Evolutionary conservation across 73 alveolate genomes (phyloP).

Genomic region (Symbiodinium pilosum): DNA sequence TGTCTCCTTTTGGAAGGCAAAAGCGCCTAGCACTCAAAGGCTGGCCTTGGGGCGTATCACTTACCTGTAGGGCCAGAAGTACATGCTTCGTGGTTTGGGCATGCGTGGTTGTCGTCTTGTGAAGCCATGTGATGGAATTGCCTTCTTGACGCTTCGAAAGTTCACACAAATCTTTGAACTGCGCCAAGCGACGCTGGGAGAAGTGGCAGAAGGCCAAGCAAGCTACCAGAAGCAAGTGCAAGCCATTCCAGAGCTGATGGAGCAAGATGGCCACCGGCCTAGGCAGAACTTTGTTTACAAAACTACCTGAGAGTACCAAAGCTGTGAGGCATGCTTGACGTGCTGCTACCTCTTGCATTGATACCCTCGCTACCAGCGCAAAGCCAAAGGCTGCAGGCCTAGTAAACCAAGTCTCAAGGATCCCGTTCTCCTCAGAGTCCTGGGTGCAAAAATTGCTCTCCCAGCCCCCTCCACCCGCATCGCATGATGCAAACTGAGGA

Average conservation of each 20-base stretch:
- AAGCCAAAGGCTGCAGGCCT: neutral
- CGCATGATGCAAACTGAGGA: no score
- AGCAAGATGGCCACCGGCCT: slow-evolving; percentile 46
- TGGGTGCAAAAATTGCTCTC: neutral
- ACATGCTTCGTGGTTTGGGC: no score
- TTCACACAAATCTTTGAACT: neutral
- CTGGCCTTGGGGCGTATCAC: no score
- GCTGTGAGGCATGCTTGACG: no score
- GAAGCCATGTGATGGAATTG: neutral
- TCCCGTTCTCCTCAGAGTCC: neutral
- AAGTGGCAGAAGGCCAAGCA: neutral
- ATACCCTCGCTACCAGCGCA: neutral
- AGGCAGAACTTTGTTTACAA: no score
- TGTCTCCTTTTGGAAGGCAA: no score
- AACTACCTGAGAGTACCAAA: no score
- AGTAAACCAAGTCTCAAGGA: neutral
- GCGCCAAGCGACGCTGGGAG: neutral
- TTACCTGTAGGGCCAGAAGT: no score
- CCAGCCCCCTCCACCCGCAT: no score
- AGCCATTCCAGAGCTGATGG: slow-evolving; percentile 82
- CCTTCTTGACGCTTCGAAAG: neutral
- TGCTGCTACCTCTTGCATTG: no score
- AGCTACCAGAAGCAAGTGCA: slow-evolving; percentile 51
- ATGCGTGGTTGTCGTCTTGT: no score
- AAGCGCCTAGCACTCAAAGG: no score